These are phyloP conservation scores for Borealophlyctis nickersoniae DNA, from an alignment of 192 early-diverging fungal genomes.

Conservation along the genomic window DNA sequence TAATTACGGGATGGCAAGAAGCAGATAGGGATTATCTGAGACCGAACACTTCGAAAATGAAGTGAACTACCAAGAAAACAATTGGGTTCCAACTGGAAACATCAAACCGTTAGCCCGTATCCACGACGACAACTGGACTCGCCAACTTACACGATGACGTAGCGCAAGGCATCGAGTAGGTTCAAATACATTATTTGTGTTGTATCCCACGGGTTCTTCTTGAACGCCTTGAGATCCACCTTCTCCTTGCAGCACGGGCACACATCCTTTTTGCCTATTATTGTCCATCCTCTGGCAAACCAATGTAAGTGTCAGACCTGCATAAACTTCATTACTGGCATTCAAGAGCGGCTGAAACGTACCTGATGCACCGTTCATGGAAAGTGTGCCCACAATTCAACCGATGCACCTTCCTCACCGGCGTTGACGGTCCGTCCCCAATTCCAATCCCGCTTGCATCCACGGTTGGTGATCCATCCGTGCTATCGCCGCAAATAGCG, in stretches of 20 bases:
- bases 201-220: constrained; percentile 52
- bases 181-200: constrained; percentile 43
- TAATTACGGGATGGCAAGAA: no score
- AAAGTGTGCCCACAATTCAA: constrained; percentile 39
- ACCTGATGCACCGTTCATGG: constrained; percentile 44
- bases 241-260: constrained; percentile 61
- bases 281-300: constrained; percentile 44
- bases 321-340: no score
- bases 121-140: background rate
- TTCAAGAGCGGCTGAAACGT: background rate
- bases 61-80: constrained; percentile 44
- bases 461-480: constrained; percentile 7
- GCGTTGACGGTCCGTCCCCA: constrained; percentile 1
- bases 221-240: constrained; percentile 46
- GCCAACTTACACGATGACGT: constrained; percentile 35
- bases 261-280: constrained; percentile 54
- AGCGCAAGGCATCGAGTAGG: constrained; percentile 49
- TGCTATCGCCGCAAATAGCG: constrained; percentile 52
- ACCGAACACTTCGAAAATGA: constrained; percentile 44
- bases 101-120: background rate
- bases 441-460: background rate
- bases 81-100: constrained; percentile 44
- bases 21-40: constrained; percentile 32
- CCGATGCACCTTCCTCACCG: constrained; percentile 6
- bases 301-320: no score